Conservation (phyloP, 1,284 basidiomycete genomes). For the Tilletia indica region DNA sequence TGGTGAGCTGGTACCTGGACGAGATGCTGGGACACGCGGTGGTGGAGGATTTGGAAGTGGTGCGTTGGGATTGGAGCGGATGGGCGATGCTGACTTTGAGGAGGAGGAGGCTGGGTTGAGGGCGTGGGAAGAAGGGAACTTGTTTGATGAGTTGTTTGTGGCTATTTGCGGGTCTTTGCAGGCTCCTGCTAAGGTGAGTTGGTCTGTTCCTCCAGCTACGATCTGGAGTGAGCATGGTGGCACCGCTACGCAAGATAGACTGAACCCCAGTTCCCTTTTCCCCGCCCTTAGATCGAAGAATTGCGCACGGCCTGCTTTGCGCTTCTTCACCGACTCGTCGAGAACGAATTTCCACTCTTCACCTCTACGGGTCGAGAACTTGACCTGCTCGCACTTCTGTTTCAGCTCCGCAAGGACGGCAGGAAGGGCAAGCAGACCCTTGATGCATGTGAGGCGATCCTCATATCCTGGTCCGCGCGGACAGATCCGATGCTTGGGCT, state of each 20-base stretch:
- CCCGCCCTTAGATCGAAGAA: conserved; percentile 17
- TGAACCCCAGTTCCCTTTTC: not conserved
- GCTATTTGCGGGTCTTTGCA: conserved; percentile 7
- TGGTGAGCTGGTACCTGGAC: conserved; percentile 16
- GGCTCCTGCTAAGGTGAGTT: not conserved
- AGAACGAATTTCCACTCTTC: conserved; percentile 38
- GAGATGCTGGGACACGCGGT: not conserved
- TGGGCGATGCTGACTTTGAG: conserved; percentile 14
- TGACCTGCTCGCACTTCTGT: conserved; percentile 26
- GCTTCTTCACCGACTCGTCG: conserved; percentile 34
- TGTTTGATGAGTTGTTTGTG: conserved; percentile 18
- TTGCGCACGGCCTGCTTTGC: conserved; percentile 33
- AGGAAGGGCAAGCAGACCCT: not conserved
- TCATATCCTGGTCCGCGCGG: conserved; percentile 25
- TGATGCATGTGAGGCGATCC: conserved; percentile 25
- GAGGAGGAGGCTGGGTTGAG: conserved; percentile 17
- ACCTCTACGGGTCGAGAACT: conserved; percentile 22
- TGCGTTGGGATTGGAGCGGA: conserved; percentile 17
- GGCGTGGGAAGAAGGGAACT: conserved; percentile 16
- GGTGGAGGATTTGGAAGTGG: conserved; percentile 11
- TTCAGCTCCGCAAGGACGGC: conserved; percentile 17
- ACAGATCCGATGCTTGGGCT: conserved; percentile 41
- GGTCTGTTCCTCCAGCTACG: no score
- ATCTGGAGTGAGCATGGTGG: no score
- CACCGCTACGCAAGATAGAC: no score